Percentiles rank a stretch among this genome's conserved stretches.
These are phyloP conservation scores for Saccharomycopsis phalli DNA, from an alignment of 1,139 yeast species.

Conservation along the genomic window DNA sequence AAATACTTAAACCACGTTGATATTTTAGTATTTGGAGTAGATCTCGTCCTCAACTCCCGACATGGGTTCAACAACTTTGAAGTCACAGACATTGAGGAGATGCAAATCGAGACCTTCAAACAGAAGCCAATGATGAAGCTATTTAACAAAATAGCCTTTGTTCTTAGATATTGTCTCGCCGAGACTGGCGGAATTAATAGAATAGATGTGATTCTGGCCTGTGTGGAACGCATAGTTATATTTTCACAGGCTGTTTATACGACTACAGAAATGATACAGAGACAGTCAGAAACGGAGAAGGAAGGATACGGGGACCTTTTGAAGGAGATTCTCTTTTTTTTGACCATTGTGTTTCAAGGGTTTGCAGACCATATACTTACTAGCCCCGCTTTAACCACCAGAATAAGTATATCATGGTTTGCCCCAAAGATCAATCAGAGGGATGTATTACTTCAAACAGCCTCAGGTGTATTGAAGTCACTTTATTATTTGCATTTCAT, in stretches of 20 bases:
- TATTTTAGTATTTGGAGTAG: conserved; percentile 3
- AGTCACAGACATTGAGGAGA: background rate
- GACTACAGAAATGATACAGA: background rate
- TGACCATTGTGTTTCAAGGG: conserved; percentile 13
- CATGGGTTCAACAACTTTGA: conserved; percentile 6
- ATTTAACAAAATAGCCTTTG: conserved; percentile 12
- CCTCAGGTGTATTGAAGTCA: conserved; percentile 5
- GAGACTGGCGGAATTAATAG: background rate
- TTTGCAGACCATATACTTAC: conserved; percentile 6
- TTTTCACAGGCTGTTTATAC: background rate
- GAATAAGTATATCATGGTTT: too few relatives aligned
- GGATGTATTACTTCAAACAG: too few relatives aligned
- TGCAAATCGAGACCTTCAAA: background rate
- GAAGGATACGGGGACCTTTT: conserved; percentile 10
- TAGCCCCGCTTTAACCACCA: too few relatives aligned
- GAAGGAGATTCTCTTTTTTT: conserved; percentile 13
- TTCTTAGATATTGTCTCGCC: conserved; percentile 1
- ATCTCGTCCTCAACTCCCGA: conserved; percentile 1
- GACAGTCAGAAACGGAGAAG: background rate
- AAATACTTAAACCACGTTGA: background rate
- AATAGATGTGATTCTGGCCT: background rate
- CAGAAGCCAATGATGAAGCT: conserved; percentile 9
- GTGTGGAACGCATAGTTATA: background rate
- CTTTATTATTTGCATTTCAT: conserved; percentile 15
- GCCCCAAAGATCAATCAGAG: too few relatives aligned